These are phyloP conservation scores for Candida sanyaensis DNA, from an alignment of 1,139 yeast genomes.

Conservation along the genomic window DNA sequence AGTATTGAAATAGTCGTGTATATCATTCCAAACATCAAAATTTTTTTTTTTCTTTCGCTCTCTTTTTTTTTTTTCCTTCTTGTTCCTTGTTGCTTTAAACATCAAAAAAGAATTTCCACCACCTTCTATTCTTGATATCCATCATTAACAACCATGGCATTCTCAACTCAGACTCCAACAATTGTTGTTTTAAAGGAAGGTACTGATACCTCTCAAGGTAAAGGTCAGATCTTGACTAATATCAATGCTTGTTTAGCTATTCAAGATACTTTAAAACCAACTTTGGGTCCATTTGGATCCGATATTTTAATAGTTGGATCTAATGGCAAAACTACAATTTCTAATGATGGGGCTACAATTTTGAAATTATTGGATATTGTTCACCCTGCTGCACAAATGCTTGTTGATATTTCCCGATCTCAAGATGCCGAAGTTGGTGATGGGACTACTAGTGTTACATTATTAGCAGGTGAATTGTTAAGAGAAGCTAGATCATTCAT, in stretches of 20 bases:
- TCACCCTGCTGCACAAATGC: constrained; percentile 95
- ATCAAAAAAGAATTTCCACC: constrained; percentile 5
- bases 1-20: constrained; percentile 3
- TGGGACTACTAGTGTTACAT: constrained; percentile 95
- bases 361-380: constrained; percentile 90
- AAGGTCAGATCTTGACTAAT: constrained; percentile 91
- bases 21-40: not conserved
- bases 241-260: constrained; percentile 97
- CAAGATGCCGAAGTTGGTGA: constrained; percentile 99
- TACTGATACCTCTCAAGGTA: constrained; percentile 95
- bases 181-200: constrained; percentile 97
- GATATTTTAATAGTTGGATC: constrained; percentile 87
- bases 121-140: not conserved
- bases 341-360: constrained; percentile 98
- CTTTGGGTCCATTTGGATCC: constrained; percentile 96
- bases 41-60: constrained; percentile 2
- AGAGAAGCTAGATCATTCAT: constrained; percentile 88
- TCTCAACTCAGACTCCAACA: constrained; percentile 92
- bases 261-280: constrained; percentile 92
- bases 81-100: too few species aligned
- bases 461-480: constrained; percentile 91
- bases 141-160: constrained; percentile 55
- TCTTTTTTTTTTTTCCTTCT: too few species aligned
- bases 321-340: constrained; percentile 86
- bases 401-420: constrained; percentile 92